Evolutionary conservation across 208 protist species (phyloP).

Genomic region (Angomonas deanei): DNA sequence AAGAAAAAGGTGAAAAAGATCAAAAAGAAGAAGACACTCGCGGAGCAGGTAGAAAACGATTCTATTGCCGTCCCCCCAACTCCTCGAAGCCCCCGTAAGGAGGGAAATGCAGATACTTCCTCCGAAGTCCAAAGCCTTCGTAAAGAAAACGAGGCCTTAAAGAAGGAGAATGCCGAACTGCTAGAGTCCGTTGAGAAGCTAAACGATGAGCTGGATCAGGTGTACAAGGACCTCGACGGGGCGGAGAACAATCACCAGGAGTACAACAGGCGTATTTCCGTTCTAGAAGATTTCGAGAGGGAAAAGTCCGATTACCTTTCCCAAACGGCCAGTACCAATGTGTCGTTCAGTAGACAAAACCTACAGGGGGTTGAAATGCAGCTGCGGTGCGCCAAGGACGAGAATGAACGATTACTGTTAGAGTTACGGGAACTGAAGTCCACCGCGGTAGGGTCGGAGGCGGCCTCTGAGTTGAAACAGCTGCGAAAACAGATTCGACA

Average conservation of each 20-base stretch:
- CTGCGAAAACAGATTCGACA: slow-evolving; percentile 23
- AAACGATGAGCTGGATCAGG: slow-evolving; percentile 30
- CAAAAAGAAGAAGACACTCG: slow-evolving; percentile 37
- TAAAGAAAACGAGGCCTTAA: slow-evolving; percentile 50
- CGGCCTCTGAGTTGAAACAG: slow-evolving; percentile 4
- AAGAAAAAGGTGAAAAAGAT: slow-evolving; percentile 52
- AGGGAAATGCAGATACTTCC: slow-evolving; percentile 9
- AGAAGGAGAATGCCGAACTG: slow-evolving; percentile 40
- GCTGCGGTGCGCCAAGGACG: slow-evolving; percentile 26
- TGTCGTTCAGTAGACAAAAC: slow-evolving; percentile 12
- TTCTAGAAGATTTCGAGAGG: slow-evolving; percentile 5
- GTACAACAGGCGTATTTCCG: slow-evolving; percentile 32
- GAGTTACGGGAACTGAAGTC: slow-evolving; percentile 13
- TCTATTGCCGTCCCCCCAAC: slow-evolving; percentile 15
- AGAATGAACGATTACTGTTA: slow-evolving; percentile 34
- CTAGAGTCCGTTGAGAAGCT: slow-evolving; percentile 30
- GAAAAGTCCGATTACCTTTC: neutral
- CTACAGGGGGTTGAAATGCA: slow-evolving; percentile 31
- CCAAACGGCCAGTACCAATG: neutral
- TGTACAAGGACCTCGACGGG: slow-evolving; percentile 21
- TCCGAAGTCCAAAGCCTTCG: slow-evolving; percentile 33
- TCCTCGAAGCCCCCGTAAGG: neutral
- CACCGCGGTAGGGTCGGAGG: neutral
- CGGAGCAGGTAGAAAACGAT: slow-evolving; percentile 31
- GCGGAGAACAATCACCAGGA: slow-evolving; percentile 21